Evolutionary conservation across 2,329 filamentous ascomycete species (phyloP).

Genomic region (Microdochium paspali): DNA sequence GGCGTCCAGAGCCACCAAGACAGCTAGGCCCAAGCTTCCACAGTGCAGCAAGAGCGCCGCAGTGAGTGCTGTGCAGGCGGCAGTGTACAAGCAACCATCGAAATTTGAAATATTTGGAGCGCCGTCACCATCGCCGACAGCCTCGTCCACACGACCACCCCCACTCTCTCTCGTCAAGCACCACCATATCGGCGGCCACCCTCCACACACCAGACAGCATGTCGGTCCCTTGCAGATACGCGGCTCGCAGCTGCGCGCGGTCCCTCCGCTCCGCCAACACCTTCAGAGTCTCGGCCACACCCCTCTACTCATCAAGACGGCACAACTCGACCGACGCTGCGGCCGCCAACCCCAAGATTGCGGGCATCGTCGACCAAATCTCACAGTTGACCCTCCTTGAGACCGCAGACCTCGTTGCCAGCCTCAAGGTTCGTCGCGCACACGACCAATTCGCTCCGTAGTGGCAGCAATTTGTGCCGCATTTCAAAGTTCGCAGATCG

Average conservation of each 20-base stretch:
- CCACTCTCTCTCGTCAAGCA: background rate
- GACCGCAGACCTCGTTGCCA: slow-evolving; percentile 90
- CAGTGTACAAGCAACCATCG: background rate
- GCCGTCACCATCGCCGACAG: slow-evolving; percentile 1
- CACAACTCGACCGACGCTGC: slow-evolving; percentile 79
- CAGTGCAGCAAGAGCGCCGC: background rate
- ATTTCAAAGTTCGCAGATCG: too few relatives aligned
- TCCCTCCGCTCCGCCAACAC: slow-evolving; percentile 43
- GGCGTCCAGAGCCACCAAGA: background rate
- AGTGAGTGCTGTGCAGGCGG: background rate
- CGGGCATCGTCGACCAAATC: slow-evolving; percentile 94
- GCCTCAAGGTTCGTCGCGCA: slow-evolving; percentile 66
- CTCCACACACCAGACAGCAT: slow-evolving; percentile 30
- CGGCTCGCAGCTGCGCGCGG: slow-evolving; percentile 55
- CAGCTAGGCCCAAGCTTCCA: background rate
- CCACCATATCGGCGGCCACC: background rate
- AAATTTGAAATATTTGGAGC: slow-evolving; percentile 1
- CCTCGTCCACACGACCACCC: slow-evolving; percentile 5
- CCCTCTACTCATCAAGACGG: slow-evolving; percentile 51
- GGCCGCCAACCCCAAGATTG: slow-evolving; percentile 77
- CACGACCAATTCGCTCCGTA: too few relatives aligned
- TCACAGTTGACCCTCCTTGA: slow-evolving; percentile 95
- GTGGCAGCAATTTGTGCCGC: too few relatives aligned
- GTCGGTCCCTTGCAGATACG: slow-evolving; percentile 54
- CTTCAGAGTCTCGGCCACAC: slow-evolving; percentile 33